phyloP scores from a whole-genome alignment of 768 basidiomycete genomes.

The Tricholoma saponaceum region DNA sequence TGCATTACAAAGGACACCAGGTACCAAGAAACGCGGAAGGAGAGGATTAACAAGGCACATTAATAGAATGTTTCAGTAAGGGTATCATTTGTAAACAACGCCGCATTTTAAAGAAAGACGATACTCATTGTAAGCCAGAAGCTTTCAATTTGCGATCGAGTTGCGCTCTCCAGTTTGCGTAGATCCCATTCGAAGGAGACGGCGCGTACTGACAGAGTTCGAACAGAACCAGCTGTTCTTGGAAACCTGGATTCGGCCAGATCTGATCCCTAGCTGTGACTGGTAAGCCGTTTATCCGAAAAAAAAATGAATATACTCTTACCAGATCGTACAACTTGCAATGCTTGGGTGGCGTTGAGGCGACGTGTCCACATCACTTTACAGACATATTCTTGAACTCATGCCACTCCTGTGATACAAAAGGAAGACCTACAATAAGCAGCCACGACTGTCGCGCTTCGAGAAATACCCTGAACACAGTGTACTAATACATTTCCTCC shows the following conservation, averaged over 20 bases:
- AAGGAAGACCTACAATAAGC: conserved; percentile 59
- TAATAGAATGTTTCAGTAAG: not conserved
- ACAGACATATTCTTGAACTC: conserved; percentile 10
- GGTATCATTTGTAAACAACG: not conserved
- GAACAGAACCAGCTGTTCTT: conserved; percentile 73
- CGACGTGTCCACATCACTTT: conserved; percentile 67
- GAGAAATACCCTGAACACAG: conserved; percentile 61
- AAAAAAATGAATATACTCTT: conserved; percentile 11
- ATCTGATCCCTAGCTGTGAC: conserved; percentile 66
- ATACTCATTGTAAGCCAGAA: conserved; percentile 29
- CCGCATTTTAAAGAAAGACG: conserved; percentile 6
- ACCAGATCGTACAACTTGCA: conserved; percentile 62
- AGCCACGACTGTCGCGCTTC: conserved; percentile 67
- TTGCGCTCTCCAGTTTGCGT: conserved; percentile 58
- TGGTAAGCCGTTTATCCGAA: not conserved
- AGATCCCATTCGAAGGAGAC: conserved; percentile 56
- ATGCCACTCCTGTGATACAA: not conserved
- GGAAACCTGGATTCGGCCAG: conserved; percentile 77
- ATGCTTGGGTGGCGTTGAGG: conserved; percentile 52
- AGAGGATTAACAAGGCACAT: not conserved
- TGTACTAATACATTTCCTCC: conserved; percentile 66
- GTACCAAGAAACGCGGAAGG: not conserved
- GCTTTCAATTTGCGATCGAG: conserved; percentile 47
- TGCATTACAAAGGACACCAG: conserved; percentile 3
- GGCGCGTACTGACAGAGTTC: conserved; percentile 70